These are phyloP conservation scores for Striga asiatica DNA, from an alignment of 257 asterid species.

Conservation along the genomic window DNA sequence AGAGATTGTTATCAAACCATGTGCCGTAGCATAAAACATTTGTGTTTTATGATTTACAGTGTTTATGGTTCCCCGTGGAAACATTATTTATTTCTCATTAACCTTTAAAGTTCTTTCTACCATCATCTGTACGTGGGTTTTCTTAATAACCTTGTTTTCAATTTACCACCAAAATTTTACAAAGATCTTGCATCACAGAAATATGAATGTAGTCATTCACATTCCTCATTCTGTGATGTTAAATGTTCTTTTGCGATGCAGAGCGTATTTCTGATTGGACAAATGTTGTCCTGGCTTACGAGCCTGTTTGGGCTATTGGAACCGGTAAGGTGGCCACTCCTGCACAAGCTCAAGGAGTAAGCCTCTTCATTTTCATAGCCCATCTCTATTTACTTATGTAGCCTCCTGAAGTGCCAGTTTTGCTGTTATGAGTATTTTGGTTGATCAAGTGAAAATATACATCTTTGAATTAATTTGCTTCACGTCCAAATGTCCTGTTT, in stretches of 20 bases:
- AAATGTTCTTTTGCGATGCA: conserved; percentile 23
- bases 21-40: not conserved
- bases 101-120: too few relatives aligned
- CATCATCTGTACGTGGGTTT: too few relatives aligned
- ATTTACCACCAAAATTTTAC: not conserved
- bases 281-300: conserved; percentile 85
- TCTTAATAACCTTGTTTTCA: not conserved
- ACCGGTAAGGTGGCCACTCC: conserved; percentile 96
- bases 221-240: not conserved
- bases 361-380: conserved; percentile 12
- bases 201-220: not conserved
- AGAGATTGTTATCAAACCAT: too few relatives aligned
- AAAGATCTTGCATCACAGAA: not conserved
- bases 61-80: not conserved
- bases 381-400: not conserved
- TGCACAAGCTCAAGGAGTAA: conserved; percentile 98
- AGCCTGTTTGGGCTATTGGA: conserved; percentile 99
- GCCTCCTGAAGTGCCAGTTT: too few relatives aligned
- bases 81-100: too few relatives aligned
- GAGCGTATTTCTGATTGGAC: conserved; percentile 64
- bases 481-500: too few relatives aligned
- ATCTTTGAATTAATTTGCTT: not conserved
- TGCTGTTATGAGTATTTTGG: not conserved
- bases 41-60: not conserved
- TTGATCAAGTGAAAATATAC: not conserved